These are phyloP conservation scores for Xylariaceae sp. DNA, from an alignment of 2,329 filamentous ascomycete species.

Conservation along the genomic window DNA sequence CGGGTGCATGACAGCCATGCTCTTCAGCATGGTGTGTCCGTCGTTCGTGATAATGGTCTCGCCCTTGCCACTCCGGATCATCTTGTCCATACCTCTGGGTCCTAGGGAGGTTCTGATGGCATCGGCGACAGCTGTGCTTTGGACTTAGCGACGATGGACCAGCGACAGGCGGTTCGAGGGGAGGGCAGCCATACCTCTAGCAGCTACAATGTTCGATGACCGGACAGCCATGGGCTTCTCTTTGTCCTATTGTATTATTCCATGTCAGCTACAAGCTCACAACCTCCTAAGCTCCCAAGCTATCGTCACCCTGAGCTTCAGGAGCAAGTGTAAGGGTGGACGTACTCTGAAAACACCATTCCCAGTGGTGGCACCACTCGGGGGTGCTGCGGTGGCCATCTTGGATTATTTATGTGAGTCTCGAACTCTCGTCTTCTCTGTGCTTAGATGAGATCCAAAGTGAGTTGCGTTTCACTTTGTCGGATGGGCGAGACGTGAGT, in stretches of 20 bases:
- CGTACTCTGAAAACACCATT: slow-evolving; percentile 56
- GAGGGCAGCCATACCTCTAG: slow-evolving; percentile 63
- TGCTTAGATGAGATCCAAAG: not conserved
- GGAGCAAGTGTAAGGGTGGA: slow-evolving; percentile 1
- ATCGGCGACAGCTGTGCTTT: slow-evolving; percentile 76
- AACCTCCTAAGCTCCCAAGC: not conserved
- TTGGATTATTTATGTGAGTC: slow-evolving; percentile 15
- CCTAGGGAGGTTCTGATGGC: slow-evolving; percentile 95
- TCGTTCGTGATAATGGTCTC: slow-evolving; percentile 99
- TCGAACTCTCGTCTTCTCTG: not conserved
- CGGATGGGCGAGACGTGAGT: not conserved
- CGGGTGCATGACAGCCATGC: slow-evolving; percentile 99
- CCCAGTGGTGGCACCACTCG: slow-evolving; percentile 35
- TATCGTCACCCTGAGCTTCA: not conserved
- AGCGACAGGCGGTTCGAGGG: slow-evolving; percentile 3
- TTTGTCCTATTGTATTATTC: slow-evolving; percentile 57
- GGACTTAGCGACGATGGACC: slow-evolving; percentile 29
- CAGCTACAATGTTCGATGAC: slow-evolving; percentile 93
- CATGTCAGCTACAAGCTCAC: slow-evolving; percentile 11
- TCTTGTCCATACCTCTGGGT: slow-evolving; percentile 97
- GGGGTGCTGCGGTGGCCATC: slow-evolving; percentile 44
- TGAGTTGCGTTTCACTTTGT: not conserved
- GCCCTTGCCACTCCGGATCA: slow-evolving; percentile 96
- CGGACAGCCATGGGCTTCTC: slow-evolving; percentile 98
- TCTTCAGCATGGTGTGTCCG: slow-evolving; percentile 97